A percentile compares a stretch with the other conserved stretches of the same genome.
Conservation (phyloP, 2,329 filamentous ascomycete genomes). For the Albifimbria verrucaria region DNA sequence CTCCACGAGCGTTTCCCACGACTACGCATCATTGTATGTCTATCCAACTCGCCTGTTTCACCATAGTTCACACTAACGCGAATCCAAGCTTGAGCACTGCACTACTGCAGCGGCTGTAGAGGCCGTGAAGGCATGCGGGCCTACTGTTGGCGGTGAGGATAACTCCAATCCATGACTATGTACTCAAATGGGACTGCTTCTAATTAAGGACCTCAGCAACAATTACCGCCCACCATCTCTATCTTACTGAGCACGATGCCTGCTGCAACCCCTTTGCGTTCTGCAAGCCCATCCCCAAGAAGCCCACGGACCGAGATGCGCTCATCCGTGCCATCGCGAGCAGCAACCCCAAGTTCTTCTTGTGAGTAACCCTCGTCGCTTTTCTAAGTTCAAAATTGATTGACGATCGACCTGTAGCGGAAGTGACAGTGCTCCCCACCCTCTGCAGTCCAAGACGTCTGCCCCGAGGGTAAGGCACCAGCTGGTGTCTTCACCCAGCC, state of each 20-base stretch:
- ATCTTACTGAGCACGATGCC: conserved; percentile 70
- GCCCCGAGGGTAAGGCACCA: conserved; percentile 50
- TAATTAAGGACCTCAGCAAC: conserved; percentile 47
- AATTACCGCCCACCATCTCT: conserved; percentile 85
- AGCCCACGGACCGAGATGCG: conserved; percentile 68
- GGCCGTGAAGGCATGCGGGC: conserved; percentile 72
- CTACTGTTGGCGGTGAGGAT: conserved; percentile 62
- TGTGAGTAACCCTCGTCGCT: conserved; percentile 43
- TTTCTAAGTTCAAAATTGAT: neutral
- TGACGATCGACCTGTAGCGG: conserved; percentile 27
- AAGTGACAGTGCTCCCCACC: conserved; percentile 65
- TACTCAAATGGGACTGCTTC: too few species aligned
- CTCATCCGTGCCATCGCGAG: conserved; percentile 62
- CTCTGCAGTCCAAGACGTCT: conserved; percentile 52
- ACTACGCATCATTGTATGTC: conserved; percentile 55
- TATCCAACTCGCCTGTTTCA: neutral
- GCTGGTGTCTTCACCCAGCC: conserved; percentile 81
- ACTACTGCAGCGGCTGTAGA: conserved; percentile 78
- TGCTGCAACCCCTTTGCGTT: conserved; percentile 59
- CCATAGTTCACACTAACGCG: neutral
- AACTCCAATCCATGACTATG: neutral
- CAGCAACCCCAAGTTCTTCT: conserved; percentile 66
- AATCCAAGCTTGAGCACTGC: conserved; percentile 69
- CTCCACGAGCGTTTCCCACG: conserved; percentile 74
- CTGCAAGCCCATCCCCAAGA: conserved; percentile 76